Conservation (phyloP, 2,329 filamentous ascomycete genomes). For the Aureobasidium subglaciale region DNA sequence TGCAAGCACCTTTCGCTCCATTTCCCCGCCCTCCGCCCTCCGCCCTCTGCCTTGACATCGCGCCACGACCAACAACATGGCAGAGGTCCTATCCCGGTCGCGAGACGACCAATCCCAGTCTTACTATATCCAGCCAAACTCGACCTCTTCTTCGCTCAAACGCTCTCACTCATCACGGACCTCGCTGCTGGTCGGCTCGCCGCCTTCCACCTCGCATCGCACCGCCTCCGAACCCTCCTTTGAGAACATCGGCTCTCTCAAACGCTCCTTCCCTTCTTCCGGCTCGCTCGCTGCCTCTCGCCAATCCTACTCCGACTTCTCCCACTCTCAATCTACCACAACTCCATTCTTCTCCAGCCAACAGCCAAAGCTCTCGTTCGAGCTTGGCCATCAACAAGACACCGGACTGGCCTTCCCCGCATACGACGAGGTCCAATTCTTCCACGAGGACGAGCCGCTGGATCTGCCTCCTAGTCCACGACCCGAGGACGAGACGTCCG, state of each 20-base stretch:
- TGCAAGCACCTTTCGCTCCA: not conserved
- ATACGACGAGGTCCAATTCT: constrained; percentile 31
- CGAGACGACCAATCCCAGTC: constrained; percentile 36
- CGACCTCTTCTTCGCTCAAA: constrained; percentile 32
- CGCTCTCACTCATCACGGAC: constrained; percentile 37
- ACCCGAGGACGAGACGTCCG: constrained; percentile 13
- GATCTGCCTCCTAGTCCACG: constrained; percentile 33
- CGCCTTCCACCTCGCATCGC: constrained; percentile 20
- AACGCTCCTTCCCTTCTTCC: constrained; percentile 28
- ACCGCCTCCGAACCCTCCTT: constrained; percentile 17
- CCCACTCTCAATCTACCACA: constrained; percentile 30
- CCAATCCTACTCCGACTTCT: constrained; percentile 24
- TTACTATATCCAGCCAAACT: constrained; percentile 26
- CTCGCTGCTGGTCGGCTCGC: constrained; percentile 34
- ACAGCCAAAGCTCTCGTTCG: constrained; percentile 56
- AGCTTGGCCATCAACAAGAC: constrained; percentile 47
- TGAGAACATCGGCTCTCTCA: constrained; percentile 29
- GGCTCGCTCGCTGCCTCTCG: constrained; percentile 21
- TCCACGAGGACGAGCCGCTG: constrained; percentile 22
- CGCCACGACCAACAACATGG: constrained; percentile 27
- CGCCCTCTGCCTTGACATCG: too few relatives aligned
- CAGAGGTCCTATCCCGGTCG: constrained; percentile 37
- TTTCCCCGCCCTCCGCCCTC: constrained; percentile 10
- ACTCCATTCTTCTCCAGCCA: constrained; percentile 57
- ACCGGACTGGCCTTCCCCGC: constrained; percentile 39